These are phyloP conservation scores for Yarrowia osloensis DNA, from an alignment of 805 yeast genomes.

Conservation along the genomic window DNA sequence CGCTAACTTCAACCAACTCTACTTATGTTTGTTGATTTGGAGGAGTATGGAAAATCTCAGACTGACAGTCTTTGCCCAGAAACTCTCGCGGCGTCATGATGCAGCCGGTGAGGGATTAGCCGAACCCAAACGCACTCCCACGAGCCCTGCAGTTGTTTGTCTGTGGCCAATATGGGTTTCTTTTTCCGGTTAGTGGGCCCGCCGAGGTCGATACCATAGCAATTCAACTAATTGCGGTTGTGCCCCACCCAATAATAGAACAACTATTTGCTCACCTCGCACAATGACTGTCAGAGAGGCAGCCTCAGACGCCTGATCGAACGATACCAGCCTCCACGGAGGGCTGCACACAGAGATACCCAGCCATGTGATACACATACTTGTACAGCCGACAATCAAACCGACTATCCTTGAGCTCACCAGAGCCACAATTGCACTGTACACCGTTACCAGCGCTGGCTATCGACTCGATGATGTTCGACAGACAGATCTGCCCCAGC, in stretches of 20 bases:
- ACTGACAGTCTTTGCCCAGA: too few relatives aligned
- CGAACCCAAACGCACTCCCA: background rate
- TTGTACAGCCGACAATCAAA: background rate
- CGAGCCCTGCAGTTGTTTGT: background rate
- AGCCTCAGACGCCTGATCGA: background rate
- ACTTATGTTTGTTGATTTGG: constrained; percentile 1
- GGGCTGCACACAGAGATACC: background rate
- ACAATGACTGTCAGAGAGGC: background rate
- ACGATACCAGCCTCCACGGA: background rate
- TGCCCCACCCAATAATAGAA: background rate
- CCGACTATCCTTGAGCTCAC: background rate
- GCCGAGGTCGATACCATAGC: background rate
- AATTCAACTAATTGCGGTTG: background rate
- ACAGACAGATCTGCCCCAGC: constrained; percentile 2
- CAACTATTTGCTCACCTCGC: background rate
- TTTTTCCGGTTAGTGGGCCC: background rate
- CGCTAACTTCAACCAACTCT: background rate
- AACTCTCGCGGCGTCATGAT: background rate
- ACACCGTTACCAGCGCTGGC: background rate
- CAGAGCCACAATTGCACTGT: background rate
- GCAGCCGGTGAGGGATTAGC: background rate
- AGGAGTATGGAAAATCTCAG: background rate
- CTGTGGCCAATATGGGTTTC: background rate
- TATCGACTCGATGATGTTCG: background rate
- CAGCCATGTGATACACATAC: constrained; percentile 8